Evolutionary conservation across 2,329 filamentous ascomycete species (phyloP).

Genomic region (Mariannaea sp.): DNA sequence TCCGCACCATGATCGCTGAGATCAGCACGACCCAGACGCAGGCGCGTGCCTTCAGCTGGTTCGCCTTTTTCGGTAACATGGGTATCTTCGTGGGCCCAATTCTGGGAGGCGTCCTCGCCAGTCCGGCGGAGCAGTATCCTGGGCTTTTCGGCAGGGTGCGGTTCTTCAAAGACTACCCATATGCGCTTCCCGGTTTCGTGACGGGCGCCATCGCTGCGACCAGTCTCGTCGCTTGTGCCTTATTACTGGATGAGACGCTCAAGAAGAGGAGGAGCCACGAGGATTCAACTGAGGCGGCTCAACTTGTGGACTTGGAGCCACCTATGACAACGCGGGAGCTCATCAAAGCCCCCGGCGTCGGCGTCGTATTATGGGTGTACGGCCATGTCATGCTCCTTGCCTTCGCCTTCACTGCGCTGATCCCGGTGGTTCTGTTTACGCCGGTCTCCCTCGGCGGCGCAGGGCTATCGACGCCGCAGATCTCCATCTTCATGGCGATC

Average conservation of each 20-base stretch:
- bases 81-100: conserved; percentile 75
- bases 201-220: conserved; percentile 60
- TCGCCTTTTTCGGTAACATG: conserved; percentile 75
- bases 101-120: conserved; percentile 70
- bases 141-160: conserved; percentile 50
- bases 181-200: conserved; percentile 59
- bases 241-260: conserved; percentile 69
- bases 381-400: conserved; percentile 70
- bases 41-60: conserved; percentile 75
- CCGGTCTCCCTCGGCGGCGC: conserved; percentile 66
- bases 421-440: conserved; percentile 72
- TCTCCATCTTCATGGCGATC: conserved; percentile 68
- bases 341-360: conserved; percentile 66
- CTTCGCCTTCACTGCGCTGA: conserved; percentile 72
- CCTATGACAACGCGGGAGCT: conserved; percentile 47
- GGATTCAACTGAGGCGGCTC: neutral
- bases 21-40: conserved; percentile 72
- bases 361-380: conserved; percentile 68
- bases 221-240: conserved; percentile 53
- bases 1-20: conserved; percentile 79
- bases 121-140: conserved; percentile 69
- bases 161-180: conserved; percentile 58
- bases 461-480: conserved; percentile 64
- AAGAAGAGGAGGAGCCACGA: conserved; percentile 9
- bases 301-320: conserved; percentile 4